Conservation (phyloP, 1,284 basidiomycete species). For the Xerocomus nothofagi region DNA sequence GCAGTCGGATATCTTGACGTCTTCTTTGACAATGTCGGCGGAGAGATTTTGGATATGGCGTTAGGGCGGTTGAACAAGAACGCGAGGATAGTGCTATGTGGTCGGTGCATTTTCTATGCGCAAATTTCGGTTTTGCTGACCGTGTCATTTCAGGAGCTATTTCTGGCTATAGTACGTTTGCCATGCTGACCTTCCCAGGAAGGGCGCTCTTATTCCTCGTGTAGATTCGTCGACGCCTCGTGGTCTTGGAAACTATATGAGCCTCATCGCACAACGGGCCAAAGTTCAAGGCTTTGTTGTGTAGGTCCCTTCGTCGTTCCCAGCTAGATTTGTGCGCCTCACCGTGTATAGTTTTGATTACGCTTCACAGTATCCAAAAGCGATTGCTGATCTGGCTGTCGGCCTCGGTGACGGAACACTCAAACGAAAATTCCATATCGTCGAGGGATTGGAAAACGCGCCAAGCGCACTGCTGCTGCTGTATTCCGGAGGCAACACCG, state of each 20-base stretch:
- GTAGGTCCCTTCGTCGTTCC: constrained; percentile 39
- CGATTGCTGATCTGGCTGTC: constrained; percentile 51
- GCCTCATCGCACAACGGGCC: constrained; percentile 74
- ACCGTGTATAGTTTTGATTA: constrained; percentile 63
- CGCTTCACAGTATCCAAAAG: constrained; percentile 50
- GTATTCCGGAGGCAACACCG: constrained; percentile 78
- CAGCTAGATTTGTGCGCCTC: no score
- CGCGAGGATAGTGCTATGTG: constrained; percentile 79
- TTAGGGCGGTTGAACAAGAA: constrained; percentile 72
- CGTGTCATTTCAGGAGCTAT: constrained; percentile 61
- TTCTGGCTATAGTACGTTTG: constrained; percentile 65
- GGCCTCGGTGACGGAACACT: constrained; percentile 68
- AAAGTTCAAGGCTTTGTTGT: constrained; percentile 83
- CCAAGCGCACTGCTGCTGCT: constrained; percentile 69
- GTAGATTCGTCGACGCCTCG: constrained; percentile 55
- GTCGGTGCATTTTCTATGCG: constrained; percentile 38
- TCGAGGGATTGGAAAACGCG: constrained; percentile 73
- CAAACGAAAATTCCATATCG: constrained; percentile 75
- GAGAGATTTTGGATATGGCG: constrained; percentile 77
- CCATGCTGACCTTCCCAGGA: not conserved
- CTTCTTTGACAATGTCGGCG: constrained; percentile 89
- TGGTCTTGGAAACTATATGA: constrained; percentile 60
- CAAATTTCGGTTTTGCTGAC: constrained; percentile 6
- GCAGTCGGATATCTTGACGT: constrained; percentile 70
- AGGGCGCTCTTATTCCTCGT: not conserved